Percentiles rank a stretch among this genome's conserved stretches.
phyloP scores from a whole-genome alignment of 129 eudicot species.

The Smallanthus sonchifolius region DNA sequence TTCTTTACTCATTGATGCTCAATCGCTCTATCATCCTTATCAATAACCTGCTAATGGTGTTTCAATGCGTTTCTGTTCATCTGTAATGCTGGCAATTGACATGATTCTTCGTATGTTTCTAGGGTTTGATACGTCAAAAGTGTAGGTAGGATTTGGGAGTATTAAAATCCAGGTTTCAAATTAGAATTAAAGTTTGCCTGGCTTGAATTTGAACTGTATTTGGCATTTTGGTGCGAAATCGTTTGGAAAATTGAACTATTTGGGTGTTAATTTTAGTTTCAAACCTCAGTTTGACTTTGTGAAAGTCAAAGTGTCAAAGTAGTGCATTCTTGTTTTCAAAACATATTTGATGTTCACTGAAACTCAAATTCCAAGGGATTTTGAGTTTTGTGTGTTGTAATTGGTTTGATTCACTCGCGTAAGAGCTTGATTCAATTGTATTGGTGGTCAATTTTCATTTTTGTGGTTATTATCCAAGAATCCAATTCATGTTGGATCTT shows the following conservation, averaged over 20 bases:
- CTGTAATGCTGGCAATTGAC: neutral
- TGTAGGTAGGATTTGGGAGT: neutral
- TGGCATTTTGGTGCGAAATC: neutral
- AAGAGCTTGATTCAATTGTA: neutral
- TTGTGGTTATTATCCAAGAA: neutral
- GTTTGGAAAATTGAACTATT: slow-evolving; percentile 1
- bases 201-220: neutral
- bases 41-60: neutral
- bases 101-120: slow-evolving; percentile 1
- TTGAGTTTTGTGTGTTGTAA: neutral
- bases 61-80: neutral
- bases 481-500: neutral
- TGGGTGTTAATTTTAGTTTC: neutral
- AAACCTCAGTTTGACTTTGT: neutral
- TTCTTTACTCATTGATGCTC: neutral
- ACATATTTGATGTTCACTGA: neutral
- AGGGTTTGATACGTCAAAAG: slow-evolving; percentile 1
- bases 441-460: neutral
- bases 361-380: neutral
- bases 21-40: neutral
- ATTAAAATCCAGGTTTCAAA: neutral
- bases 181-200: neutral
- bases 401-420: neutral
- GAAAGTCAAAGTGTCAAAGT: neutral
- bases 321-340: neutral